Evolutionary conservation across 441 rosid genomes (phyloP), one percentile per base, ranked within the genome.

Genomic region (Gossypium aridum): DNA sequence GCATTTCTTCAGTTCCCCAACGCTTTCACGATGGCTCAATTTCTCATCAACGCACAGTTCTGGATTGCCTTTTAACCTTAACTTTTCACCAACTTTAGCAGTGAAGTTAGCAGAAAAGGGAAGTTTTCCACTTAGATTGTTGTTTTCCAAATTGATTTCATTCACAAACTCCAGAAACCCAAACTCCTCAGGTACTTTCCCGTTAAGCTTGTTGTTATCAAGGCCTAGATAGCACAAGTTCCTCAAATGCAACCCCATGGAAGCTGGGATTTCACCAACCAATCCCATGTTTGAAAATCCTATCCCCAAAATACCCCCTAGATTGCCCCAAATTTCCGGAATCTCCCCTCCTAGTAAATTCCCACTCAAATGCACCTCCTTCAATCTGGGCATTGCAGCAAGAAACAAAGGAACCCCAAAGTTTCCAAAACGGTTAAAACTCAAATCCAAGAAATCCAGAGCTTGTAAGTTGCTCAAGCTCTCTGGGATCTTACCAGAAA

Each of bases 121-220:
- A 49, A 86, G 60, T 63, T 77, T 80, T 1, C 93, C 93, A 19
- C 87, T 88, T 74, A 89, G 73, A 76, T 86, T 91, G 78, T 91
- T 91, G 83, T 91, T 88, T 81, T 89, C 90, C 78, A 89, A 77
- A 73, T 89, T 88, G 78, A 91, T 91, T 76, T 89, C 96, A 6
- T 72, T 71, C 0, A 60, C 80, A 62, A 70, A 82, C 2, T 83
- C 84, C 71, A 87, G 22, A 31, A 64, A 22, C 7, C 83, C 89
- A 13, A 89, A 71, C 79, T 87, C 90, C 63, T 75, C 70, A 0
- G 93, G 96, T 77, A 91, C 82, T 47, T 75, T 2, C 37, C 96
- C 92, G 70, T 82, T 75, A 73, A 91, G 92, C 39, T 72, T 85
- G 81, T 88, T 91, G 79, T 88, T 83, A 28, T 88, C 91, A 1